Conservation (phyloP, 148 eudicot genomes). For the Gaultheria prostrata region DNA sequence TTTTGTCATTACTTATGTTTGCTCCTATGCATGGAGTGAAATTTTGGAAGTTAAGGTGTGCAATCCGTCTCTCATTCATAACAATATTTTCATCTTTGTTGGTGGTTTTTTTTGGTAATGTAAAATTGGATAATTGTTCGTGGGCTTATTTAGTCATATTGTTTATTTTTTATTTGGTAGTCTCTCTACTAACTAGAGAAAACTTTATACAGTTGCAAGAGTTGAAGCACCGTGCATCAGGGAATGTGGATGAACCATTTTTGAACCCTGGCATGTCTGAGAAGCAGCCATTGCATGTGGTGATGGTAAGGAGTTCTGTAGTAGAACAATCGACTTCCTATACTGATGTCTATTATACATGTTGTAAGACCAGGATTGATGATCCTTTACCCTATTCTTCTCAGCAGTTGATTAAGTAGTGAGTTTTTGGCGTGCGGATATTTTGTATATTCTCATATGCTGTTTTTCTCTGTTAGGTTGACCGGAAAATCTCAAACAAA, state of each 20-base stretch:
- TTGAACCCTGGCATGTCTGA: slow-evolving; percentile 81
- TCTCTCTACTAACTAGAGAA: slow-evolving; percentile 9
- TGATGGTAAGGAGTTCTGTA: slow-evolving; percentile 66
- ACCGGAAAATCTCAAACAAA: slow-evolving; percentile 65
- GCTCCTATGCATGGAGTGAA: background rate
- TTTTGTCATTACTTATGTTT: background rate
- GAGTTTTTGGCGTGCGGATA: background rate
- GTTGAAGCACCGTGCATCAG: slow-evolving; percentile 82
- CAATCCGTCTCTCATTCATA: background rate
- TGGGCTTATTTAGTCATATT: background rate
- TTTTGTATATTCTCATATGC: slow-evolving; percentile 10
- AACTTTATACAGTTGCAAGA: slow-evolving; percentile 69
- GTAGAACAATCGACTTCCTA: background rate
- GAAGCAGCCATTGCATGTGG: slow-evolving; percentile 96
- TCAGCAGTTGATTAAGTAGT: background rate
- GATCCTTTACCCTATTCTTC: background rate
- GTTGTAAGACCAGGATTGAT: background rate
- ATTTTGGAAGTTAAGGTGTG: background rate
- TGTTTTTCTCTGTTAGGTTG: slow-evolving; percentile 53
- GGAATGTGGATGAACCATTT: slow-evolving; percentile 66
- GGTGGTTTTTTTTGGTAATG: background rate
- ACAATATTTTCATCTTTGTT: slow-evolving; percentile 4
- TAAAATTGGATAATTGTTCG: background rate
- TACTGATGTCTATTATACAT: background rate
- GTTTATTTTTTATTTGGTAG: slow-evolving; percentile 2